These are phyloP conservation scores for Chalciporus sp. DNA, from an alignment of 1,284 basidiomycete genomes.

Conservation along the genomic window DNA sequence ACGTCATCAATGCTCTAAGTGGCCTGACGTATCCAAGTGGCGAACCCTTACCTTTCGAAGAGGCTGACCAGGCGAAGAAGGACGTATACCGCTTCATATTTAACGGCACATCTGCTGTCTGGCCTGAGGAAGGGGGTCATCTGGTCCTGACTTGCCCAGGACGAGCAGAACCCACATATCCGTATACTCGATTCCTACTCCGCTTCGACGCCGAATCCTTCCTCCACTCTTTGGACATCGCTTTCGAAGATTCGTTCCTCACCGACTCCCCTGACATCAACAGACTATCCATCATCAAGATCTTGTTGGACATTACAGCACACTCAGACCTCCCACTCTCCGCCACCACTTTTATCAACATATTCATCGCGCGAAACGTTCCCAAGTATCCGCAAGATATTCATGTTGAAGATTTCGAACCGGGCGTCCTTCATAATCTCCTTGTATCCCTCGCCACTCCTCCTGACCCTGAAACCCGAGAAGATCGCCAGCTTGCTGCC, in stretches of 20 bases:
- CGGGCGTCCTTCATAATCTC: constrained; percentile 70
- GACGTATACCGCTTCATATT: constrained; percentile 84
- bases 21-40: constrained; percentile 89
- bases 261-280: constrained; percentile 71
- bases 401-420: constrained; percentile 29
- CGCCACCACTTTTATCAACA: constrained; percentile 85
- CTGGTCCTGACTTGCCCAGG: constrained; percentile 75
- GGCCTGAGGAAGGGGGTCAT: constrained; percentile 78
- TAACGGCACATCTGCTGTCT: constrained; percentile 76
- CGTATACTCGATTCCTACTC: constrained; percentile 84
- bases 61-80: constrained; percentile 65
- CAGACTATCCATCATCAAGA: constrained; percentile 84
- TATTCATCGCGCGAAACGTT: constrained; percentile 95
- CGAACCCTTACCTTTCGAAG: constrained; percentile 59
- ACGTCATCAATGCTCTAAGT: constrained; percentile 84
- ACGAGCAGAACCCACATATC: constrained; percentile 79
- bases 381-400: constrained; percentile 97
- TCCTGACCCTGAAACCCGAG: constrained; percentile 77
- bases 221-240: constrained; percentile 91
- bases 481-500: constrained; percentile 93
- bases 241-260: constrained; percentile 91
- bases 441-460: constrained; percentile 73
- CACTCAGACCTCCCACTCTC: constrained; percentile 56
- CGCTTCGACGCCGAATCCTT: constrained; percentile 94
- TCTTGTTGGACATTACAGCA: constrained; percentile 80